Base-by-base conservation (phyloP, 2,329 filamentous ascomycete species). In the Cadophora sp. region DNA sequence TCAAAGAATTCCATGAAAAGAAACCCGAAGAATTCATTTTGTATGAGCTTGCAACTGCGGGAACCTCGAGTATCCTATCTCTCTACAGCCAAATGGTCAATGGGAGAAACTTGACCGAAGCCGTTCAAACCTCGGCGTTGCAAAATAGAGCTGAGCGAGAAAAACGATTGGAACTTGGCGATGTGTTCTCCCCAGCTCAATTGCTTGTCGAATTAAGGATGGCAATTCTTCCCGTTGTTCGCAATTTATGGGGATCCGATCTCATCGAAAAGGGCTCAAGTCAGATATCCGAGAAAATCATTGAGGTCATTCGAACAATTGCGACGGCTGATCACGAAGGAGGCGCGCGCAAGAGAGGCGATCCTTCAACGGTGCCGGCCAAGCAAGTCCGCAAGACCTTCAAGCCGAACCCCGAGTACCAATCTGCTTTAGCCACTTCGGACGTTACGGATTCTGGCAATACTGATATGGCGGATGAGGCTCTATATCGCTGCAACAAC, bases 161-260 rank as follows among this genome's bases (percentile, higher is more conserved):
- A 60, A 80, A 85, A 43, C 56, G 56, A 59, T 26, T 40, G 22
- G 56, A 59, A 0, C 83, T 84, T 16, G 46, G 29, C 11, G 46
- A 61, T 82, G 84, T 31, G 74, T 92, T 92, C 77, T 81, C 84
- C 11, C 85, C 89, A 16, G 84, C 87, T 1, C 95, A 97, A 74
- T 91, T 98, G 65, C 83, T 97, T 16, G 89, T 98, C 6, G 95
- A 98, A 78, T 81, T 98, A 51, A 91, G 96, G 51, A 89, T 92
- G 80, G 88, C 90, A 29, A 88, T 97, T 29, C 81, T 97, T 16
- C 92, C 94, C 0, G 87, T 91, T 56, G 86, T 96, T 50, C 86
- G 87, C 66, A 86, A 90, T 58, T 86, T 98, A 31, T 99, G 96
- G 97, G 89, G 93, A 73, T 97, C 94, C 0, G 84, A 89, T 29